Conservation (phyloP, 768 basidiomycete species). For the Lactarius sanguifluus region DNA sequence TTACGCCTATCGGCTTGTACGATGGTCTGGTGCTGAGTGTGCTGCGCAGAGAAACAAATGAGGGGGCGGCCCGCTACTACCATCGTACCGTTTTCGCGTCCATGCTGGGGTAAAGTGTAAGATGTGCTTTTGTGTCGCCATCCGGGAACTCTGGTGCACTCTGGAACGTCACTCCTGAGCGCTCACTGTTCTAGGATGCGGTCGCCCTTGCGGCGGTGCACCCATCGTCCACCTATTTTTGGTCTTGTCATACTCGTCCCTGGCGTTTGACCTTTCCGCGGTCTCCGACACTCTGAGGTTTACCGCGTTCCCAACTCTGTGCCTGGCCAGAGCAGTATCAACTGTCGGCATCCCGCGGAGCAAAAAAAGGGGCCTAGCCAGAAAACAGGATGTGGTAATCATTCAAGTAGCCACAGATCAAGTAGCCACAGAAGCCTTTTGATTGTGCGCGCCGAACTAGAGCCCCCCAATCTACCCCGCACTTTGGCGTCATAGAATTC, state of each 20-base stretch:
- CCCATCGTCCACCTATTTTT: constrained; percentile 62
- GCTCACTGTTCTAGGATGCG: constrained; percentile 47
- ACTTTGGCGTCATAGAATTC: constrained; percentile 34
- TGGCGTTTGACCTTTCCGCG: constrained; percentile 34
- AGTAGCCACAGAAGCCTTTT: constrained; percentile 30
- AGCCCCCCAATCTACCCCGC: constrained; percentile 36
- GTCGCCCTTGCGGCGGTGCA: constrained; percentile 51
- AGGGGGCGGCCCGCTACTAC: constrained; percentile 53
- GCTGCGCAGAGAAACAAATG: constrained; percentile 58
- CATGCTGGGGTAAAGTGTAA: too few relatives aligned
- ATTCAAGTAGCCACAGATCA: too few relatives aligned
- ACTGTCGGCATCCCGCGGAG: constrained; percentile 43
- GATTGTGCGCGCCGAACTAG: background rate
- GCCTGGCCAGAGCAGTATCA: background rate
- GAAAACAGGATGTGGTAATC: constrained; percentile 54
- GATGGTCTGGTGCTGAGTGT: constrained; percentile 55
- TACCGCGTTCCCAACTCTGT: constrained; percentile 4
- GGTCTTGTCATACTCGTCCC: constrained; percentile 49
- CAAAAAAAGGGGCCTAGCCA: constrained; percentile 56
- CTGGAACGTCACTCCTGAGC: constrained; percentile 48
- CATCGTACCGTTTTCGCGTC: constrained; percentile 53
- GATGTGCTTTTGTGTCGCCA: constrained; percentile 33
- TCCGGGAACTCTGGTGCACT: constrained; percentile 64
- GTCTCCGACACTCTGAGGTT: constrained; percentile 73
- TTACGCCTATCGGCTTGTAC: constrained; percentile 54